Percentiles rank a stretch among this genome's conserved stretches.
phyloP scores from a whole-genome alignment of 371 early-diverging fungal species.

The Mucor mucedo region DNA sequence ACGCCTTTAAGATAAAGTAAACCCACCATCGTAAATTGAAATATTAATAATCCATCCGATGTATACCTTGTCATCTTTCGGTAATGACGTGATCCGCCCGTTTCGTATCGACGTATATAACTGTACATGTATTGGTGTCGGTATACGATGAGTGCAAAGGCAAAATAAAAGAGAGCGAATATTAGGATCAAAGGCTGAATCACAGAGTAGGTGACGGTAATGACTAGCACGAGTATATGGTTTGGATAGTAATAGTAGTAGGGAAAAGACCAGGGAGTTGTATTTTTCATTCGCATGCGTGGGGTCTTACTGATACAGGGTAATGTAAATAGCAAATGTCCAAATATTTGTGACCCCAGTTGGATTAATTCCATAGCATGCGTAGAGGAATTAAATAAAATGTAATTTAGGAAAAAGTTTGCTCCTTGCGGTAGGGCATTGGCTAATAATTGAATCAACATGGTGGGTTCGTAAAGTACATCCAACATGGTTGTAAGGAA shows the following conservation, averaged over 20 bases:
- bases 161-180: slow-evolving; percentile 80
- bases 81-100: slow-evolving; percentile 75
- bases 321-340: slow-evolving; percentile 54
- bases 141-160: slow-evolving; percentile 73
- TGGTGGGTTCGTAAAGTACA: slow-evolving; percentile 66
- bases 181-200: slow-evolving; percentile 87
- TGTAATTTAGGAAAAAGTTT: slow-evolving; percentile 80
- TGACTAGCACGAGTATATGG: slow-evolving; percentile 80
- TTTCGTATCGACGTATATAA: slow-evolving; percentile 86
- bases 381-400: slow-evolving; percentile 73
- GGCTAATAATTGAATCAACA: slow-evolving; percentile 71
- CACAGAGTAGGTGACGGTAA: slow-evolving; percentile 85
- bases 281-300: slow-evolving; percentile 64
- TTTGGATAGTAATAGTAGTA: slow-evolving; percentile 73
- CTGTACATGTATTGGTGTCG: slow-evolving; percentile 85
- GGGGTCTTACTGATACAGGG: slow-evolving; percentile 70
- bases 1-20: slow-evolving; percentile 67
- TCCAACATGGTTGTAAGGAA: slow-evolving; percentile 76
- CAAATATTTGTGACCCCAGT: slow-evolving; percentile 60
- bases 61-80: slow-evolving; percentile 81
- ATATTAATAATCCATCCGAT: slow-evolving; percentile 78
- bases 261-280: slow-evolving; percentile 67
- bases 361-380: slow-evolving; percentile 77
- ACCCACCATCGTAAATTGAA: slow-evolving; percentile 88
- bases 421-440: slow-evolving; percentile 71